These are phyloP conservation scores for Citrullus mucosospermus DNA, from an alignment of 306 rosid genomes.

Conservation along the genomic window DNA sequence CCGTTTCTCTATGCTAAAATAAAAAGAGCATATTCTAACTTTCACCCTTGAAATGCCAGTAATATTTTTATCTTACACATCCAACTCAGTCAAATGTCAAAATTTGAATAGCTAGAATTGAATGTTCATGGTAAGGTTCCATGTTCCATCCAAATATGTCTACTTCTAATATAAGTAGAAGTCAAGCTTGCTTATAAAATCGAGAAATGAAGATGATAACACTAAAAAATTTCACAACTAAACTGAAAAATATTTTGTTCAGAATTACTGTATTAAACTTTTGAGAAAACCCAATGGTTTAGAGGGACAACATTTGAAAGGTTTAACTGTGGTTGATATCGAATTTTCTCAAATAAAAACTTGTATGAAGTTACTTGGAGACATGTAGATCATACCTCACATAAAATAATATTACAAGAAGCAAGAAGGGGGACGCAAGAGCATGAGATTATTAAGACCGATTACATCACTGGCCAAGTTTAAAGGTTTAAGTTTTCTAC, in stretches of 20 bases:
- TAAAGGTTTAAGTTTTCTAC: neutral
- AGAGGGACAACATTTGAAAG: neutral
- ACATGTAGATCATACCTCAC: neutral
- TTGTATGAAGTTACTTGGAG: neutral
- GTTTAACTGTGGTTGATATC: neutral
- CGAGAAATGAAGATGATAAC: neutral
- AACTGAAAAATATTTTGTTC: neutral
- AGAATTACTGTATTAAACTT: neutral
- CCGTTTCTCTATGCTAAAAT: neutral
- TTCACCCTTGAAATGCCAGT: neutral
- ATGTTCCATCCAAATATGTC: neutral
- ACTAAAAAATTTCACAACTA: neutral
- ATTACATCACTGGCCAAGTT: neutral
- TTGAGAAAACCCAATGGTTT: neutral
- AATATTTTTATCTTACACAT: neutral
- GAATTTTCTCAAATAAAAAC: neutral
- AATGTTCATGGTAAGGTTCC: neutral
- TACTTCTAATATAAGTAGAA: neutral
- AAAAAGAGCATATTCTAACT: neutral
- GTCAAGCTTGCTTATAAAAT: neutral
- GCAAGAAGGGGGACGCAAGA: neutral
- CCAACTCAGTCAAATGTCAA: neutral
- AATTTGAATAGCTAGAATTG: neutral
- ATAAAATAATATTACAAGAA: neutral
- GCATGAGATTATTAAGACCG: neutral